Evolutionary conservation across 208 protist genomes (phyloP).

Genomic region (Leishmania aethiopica): DNA sequence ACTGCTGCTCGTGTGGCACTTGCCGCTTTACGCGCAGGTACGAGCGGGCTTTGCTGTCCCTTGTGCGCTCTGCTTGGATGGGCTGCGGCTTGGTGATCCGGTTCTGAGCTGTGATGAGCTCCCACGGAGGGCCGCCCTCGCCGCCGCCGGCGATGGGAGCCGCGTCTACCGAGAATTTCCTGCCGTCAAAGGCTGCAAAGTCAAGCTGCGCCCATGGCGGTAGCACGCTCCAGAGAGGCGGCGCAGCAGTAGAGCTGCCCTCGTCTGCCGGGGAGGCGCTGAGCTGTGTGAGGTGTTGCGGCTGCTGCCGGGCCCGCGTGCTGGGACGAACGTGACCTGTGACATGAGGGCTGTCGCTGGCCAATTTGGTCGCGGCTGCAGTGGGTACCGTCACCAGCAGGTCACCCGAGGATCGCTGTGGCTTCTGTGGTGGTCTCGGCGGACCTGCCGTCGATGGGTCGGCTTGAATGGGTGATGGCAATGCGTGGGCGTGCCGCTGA

Average conservation of each 20-base stretch:
- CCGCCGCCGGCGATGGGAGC: background rate
- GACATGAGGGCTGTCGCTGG: background rate
- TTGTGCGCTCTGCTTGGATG: background rate
- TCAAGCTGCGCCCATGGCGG: conserved; percentile 23
- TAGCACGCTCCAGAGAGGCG: background rate
- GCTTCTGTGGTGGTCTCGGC: background rate
- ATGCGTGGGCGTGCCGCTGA: background rate
- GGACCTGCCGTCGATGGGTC: background rate
- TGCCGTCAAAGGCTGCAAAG: conserved; percentile 1
- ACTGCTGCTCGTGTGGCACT: background rate
- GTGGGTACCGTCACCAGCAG: background rate
- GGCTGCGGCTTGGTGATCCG: background rate
- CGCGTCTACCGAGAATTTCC: background rate
- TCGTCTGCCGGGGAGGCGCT: background rate
- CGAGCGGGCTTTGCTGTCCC: background rate
- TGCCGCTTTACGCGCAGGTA: background rate
- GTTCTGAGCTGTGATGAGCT: background rate
- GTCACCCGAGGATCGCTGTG: background rate
- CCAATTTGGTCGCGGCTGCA: background rate
- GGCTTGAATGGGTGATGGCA: background rate
- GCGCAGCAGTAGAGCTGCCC: background rate
- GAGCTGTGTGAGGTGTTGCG: background rate
- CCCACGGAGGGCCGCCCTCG: background rate
- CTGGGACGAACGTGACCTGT: background rate
- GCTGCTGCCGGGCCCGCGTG: background rate